Conservation (phyloP, 352 stramenopile species). For the Globisporangium echinulatum region DNA sequence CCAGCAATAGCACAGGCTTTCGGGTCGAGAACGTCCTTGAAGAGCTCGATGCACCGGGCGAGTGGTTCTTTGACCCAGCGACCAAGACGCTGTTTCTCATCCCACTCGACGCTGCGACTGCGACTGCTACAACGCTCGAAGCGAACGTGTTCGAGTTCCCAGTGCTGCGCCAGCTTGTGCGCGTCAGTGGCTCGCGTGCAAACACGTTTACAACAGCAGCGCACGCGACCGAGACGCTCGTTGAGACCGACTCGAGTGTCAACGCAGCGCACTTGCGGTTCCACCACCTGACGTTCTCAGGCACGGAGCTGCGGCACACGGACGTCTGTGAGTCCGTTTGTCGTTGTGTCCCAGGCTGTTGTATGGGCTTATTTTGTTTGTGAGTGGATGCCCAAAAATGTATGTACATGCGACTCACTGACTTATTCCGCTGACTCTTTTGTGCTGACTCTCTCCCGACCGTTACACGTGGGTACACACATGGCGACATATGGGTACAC, state of each 20-base stretch:
- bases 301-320: conserved; percentile 48
- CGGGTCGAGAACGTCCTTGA: conserved; percentile 61
- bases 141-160: conserved; percentile 44
- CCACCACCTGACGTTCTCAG: conserved; percentile 52
- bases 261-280: conserved; percentile 43
- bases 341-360: no score
- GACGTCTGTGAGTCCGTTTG: conserved; percentile 31
- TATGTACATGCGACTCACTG: no score
- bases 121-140: conserved; percentile 18
- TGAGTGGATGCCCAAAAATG: no score
- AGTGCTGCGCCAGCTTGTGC: conserved; percentile 50
- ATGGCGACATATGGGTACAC: no score
- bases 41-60: conserved; percentile 52
- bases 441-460: background rate
- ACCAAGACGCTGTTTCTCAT: conserved; percentile 53
- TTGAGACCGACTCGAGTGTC: conserved; percentile 35
- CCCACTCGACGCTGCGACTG: conserved; percentile 24
- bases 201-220: conserved; percentile 36
- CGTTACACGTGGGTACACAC: background rate
- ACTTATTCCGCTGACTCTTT: background rate
- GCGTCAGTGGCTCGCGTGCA: conserved; percentile 47
- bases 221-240: conserved; percentile 34
- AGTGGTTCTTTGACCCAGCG: conserved; percentile 60
- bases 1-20: conserved; percentile 18
- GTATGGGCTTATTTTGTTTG: no score